Percentiles rank a stretch among this genome's conserved stretches.
These are phyloP conservation scores for Schizophyllum amplum DNA, from an alignment of 1,284 basidiomycete genomes.

Conservation along the genomic window DNA sequence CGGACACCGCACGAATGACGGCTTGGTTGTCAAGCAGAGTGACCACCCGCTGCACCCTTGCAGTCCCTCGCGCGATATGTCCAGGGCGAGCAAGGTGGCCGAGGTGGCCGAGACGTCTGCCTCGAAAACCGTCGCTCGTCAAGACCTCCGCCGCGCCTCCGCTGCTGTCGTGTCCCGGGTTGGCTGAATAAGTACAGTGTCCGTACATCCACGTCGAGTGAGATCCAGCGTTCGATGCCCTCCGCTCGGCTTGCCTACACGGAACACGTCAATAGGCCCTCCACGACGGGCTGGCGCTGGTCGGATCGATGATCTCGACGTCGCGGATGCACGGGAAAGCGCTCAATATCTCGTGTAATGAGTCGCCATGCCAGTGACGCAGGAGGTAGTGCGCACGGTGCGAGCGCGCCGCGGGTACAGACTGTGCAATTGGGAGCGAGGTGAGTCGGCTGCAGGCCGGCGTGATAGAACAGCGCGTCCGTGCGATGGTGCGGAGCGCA, in stretches of 20 bases:
- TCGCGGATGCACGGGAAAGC: slow-evolving; percentile 9
- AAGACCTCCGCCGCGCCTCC: slow-evolving; percentile 11
- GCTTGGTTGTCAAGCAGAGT: slow-evolving; percentile 17
- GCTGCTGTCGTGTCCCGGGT: slow-evolving; percentile 12
- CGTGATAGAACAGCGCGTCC: slow-evolving; percentile 10
- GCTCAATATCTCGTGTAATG: slow-evolving; percentile 11
- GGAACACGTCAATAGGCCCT: slow-evolving; percentile 1
- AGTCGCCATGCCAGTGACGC: slow-evolving; percentile 6
- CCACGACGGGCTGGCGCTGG: slow-evolving; percentile 3
- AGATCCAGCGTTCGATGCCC: not conserved
- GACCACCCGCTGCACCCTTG: not conserved
- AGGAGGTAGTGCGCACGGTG: slow-evolving; percentile 10
- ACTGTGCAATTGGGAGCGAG: slow-evolving; percentile 7
- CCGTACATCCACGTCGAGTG: not conserved
- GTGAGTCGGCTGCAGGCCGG: slow-evolving; percentile 8
- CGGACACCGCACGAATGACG: slow-evolving; percentile 9
- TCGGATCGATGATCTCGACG: slow-evolving; percentile 13
- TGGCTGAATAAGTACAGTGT: slow-evolving; percentile 10
- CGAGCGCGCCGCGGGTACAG: slow-evolving; percentile 4
- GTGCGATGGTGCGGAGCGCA: slow-evolving; percentile 11
- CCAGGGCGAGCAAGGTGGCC: slow-evolving; percentile 7
- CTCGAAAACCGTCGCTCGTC: slow-evolving; percentile 12
- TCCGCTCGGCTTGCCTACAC: slow-evolving; percentile 6
- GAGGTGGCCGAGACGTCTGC: slow-evolving; percentile 11
- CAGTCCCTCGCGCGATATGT: not conserved